Evolutionary conservation across 2,329 filamentous ascomycete genomes (phyloP).

Genomic region (Aspergillus flavus): DNA sequence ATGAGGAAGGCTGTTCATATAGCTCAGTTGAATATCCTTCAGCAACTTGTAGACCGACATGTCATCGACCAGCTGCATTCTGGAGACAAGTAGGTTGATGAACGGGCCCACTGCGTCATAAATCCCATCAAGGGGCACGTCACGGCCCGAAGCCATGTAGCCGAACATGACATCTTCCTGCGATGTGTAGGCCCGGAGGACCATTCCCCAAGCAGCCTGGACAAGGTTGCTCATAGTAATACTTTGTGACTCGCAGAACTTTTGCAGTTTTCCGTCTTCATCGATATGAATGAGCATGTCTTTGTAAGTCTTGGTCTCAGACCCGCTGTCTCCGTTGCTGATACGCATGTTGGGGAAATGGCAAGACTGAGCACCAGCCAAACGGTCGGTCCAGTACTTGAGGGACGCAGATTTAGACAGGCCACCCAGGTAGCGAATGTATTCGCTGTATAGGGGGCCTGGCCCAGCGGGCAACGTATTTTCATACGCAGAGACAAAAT

Average conservation of each 20-base stretch:
- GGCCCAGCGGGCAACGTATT: not conserved
- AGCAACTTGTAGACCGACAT: not conserved
- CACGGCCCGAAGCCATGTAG: conserved; percentile 43
- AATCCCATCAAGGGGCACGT: conserved; percentile 35
- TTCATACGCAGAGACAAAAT: conserved; percentile 15
- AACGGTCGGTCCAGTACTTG: not conserved
- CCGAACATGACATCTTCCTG: conserved; percentile 45
- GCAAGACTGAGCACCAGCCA: not conserved
- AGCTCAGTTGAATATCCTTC: conserved; percentile 1
- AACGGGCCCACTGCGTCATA: conserved; percentile 42
- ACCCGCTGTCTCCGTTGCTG: not conserved
- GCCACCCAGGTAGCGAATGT: conserved; percentile 1
- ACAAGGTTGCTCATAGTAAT: conserved; percentile 36
- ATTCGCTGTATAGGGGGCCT: conserved; percentile 1
- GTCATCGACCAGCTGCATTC: conserved; percentile 6
- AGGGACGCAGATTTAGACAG: not conserved
- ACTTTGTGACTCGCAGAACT: conserved; percentile 14
- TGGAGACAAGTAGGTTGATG: conserved; percentile 24
- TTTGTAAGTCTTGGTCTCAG: not conserved
- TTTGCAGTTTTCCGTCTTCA: conserved; percentile 1
- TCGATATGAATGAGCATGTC: not conserved
- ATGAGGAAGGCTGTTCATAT: conserved; percentile 9
- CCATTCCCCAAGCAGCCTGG: conserved; percentile 43
- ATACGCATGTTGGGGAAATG: not conserved
- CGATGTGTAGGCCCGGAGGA: conserved; percentile 39